Base-by-base conservation (phyloP, 169 alveolate genomes). In the Plasmodium relictum region DNA sequence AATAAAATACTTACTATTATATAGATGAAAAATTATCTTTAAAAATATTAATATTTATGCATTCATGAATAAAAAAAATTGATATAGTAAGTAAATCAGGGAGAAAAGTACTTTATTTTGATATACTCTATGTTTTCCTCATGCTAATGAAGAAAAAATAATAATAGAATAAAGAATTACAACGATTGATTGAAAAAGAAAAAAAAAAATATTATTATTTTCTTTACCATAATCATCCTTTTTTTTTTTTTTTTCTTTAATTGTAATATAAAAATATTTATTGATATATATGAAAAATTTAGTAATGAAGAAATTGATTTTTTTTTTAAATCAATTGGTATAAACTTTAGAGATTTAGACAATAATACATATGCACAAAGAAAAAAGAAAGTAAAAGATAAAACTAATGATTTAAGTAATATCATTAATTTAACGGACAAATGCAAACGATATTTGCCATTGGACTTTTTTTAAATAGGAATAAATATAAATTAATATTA, bases 31-130 rank as follows among this genome's bases (percentile, higher is more conserved):
- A 89, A 18, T 89, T 89, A 39, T 72, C 92, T 14, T 78, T 92
- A 59, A 65, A 69, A 74, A 92, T 22, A 78, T 92, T 39, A 92
- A 88, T 74, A 61, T 80, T 20, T 88, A 83, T 59, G 95, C 95
- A 26, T 92, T 88, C 24, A 92, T 88, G 74, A 92, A 92, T 76
- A 90, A 92, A 37, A 92, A n/a, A 92, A 61, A 92, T 92, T n/a
- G 95, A 93, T n/a, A 88, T 92, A 62, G 85, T 92, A 39, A 93
- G 95, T 1, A 92, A 89, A 76, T 66, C 95, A 9, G 95, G 95
- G 93, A 93, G n/a, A 92, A 88, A 39, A 88, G 93, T n/a, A 92
- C 95, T 31, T 62, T 92, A 9, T 56, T 92, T 71, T 68, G 87
- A 42, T 92, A 92, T 9, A 88, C 88, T 7, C 66, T 92, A 37